Conservation (phyloP, 2,329 filamentous ascomycete species). For the Alternaria metachromatica region DNA sequence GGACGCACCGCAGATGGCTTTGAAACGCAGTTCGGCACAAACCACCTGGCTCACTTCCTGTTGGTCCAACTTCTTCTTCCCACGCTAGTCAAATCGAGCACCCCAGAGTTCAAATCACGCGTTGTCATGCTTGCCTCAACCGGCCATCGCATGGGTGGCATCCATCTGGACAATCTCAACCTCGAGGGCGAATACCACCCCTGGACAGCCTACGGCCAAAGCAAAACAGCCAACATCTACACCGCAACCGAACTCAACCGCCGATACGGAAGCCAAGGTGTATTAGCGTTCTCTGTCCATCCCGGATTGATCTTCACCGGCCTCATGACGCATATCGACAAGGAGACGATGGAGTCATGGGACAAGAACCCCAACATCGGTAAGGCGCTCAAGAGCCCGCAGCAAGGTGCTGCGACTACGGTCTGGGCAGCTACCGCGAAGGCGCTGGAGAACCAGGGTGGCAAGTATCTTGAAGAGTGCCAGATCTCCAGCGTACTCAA, state of each 20-base stretch:
- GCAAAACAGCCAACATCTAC: conserved; percentile 61
- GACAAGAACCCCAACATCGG: conserved; percentile 17
- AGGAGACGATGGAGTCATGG: conserved; percentile 1
- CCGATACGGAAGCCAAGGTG: conserved; percentile 52
- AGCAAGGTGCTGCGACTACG: conserved; percentile 51
- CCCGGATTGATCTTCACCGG: conserved; percentile 53
- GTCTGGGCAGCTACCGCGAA: conserved; percentile 45
- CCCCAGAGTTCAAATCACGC: conserved; percentile 45
- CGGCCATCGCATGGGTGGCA: conserved; percentile 8
- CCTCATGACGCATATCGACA: conserved; percentile 12
- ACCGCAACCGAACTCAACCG: conserved; percentile 61
- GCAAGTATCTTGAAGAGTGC: conserved; percentile 43
- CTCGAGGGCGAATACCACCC: conserved; percentile 50
- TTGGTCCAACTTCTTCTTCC: conserved; percentile 59
- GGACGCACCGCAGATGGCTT: conserved; percentile 43
- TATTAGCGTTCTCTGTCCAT: conserved; percentile 55
- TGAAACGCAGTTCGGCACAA: conserved; percentile 61
- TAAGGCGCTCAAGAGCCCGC: conserved; percentile 35
- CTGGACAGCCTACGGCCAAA: conserved; percentile 54
- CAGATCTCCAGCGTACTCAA: conserved; percentile 10
- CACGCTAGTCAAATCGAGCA: conserved; percentile 50
- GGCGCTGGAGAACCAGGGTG: conserved; percentile 46
- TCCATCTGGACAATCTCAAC: conserved; percentile 48
- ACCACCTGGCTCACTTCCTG: conserved; percentile 63
- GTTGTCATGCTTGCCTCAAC: conserved; percentile 22